These are phyloP conservation scores for Haplosporangium sp. DNA, from an alignment of 371 early-diverging fungal species.

Conservation along the genomic window DNA sequence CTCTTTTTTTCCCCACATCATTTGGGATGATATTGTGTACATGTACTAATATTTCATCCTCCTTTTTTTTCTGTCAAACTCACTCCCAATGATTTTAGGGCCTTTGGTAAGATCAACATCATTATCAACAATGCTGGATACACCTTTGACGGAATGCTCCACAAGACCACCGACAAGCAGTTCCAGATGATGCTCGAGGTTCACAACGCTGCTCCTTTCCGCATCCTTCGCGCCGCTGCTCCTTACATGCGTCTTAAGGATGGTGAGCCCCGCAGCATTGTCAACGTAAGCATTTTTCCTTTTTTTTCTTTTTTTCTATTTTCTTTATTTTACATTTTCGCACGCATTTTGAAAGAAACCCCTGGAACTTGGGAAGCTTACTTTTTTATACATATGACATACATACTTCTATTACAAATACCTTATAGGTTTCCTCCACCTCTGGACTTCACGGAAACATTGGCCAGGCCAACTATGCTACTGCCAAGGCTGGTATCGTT, in stretches of 20 bases:
- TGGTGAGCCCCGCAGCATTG: constrained; percentile 59
- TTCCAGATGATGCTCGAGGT: constrained; percentile 76
- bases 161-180: constrained; percentile 78
- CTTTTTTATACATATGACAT: no score
- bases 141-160: constrained; percentile 78
- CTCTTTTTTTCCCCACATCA: neutral
- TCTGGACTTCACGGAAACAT: constrained; percentile 79
- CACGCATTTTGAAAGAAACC: no score
- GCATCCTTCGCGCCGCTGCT: constrained; percentile 74
- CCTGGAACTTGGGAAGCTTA: no score
- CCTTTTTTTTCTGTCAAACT: neutral
- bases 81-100: constrained; percentile 33
- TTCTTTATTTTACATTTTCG: constrained; percentile 11
- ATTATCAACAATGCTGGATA: constrained; percentile 81
- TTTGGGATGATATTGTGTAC: no score
- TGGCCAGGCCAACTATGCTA: constrained; percentile 72
- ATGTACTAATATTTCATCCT: neutral
- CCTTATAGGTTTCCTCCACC: constrained; percentile 71
- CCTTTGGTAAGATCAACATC: constrained; percentile 77
- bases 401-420: neutral
- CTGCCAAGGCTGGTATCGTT: constrained; percentile 70
- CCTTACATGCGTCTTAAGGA: constrained; percentile 62
- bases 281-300: constrained; percentile 58
- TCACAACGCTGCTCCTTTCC: constrained; percentile 78
- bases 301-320: neutral